Evolutionary conservation across 2,329 filamentous ascomycete genomes (phyloP).

Genomic region (Tothia fuscella): DNA sequence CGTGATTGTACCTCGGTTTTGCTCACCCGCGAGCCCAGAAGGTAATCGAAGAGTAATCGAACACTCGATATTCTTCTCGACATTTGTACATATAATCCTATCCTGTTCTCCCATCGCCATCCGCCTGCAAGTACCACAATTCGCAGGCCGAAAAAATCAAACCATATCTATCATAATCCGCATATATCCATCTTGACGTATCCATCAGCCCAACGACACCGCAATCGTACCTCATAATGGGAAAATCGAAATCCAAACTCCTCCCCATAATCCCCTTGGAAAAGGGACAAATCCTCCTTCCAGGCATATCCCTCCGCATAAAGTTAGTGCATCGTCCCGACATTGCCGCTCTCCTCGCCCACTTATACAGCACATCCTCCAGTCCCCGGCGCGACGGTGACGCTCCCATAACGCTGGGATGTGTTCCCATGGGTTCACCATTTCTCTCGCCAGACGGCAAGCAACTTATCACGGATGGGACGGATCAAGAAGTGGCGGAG

Average conservation of each 20-base stretch:
- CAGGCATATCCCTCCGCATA: slow-evolving; percentile 74
- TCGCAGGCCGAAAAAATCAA: no score
- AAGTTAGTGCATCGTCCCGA: slow-evolving; percentile 75
- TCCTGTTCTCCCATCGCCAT: no score
- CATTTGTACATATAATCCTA: no score
- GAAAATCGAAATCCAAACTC: slow-evolving; percentile 23
- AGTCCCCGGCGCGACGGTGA: slow-evolving; percentile 40
- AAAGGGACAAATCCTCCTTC: slow-evolving; percentile 69
- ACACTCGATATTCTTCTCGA: no score
- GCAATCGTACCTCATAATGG: slow-evolving; percentile 9
- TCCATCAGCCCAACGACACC: no score
- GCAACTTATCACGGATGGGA: slow-evolving; percentile 54
- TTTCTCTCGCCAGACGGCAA: slow-evolving; percentile 64
- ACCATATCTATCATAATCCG: no score
- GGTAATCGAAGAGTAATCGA: no score
- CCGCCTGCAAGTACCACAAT: no score
- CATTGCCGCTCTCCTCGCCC: slow-evolving; percentile 75
- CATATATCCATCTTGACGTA: no score
- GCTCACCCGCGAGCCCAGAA: no score
- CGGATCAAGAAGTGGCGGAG: slow-evolving; percentile 27
- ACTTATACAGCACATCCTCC: slow-evolving; percentile 64
- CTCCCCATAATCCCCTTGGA: slow-evolving; percentile 75
- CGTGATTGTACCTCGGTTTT: no score
- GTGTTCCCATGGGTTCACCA: slow-evolving; percentile 71
- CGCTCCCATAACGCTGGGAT: slow-evolving; percentile 67